Evolutionary conservation across 345 rosid genomes (phyloP).

Genomic region (Capsella bursapastoris): DNA sequence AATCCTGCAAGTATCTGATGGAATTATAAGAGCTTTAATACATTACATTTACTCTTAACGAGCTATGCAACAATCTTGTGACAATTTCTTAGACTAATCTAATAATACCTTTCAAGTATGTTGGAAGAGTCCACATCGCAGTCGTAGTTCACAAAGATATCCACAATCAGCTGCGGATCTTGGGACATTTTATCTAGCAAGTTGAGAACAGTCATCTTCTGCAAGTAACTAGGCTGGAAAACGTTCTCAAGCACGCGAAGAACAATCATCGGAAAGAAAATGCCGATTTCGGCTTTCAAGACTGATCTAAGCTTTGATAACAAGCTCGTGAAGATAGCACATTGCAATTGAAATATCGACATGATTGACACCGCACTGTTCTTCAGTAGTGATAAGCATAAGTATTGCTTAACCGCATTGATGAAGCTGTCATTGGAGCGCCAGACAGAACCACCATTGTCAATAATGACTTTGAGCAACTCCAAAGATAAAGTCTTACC

Average conservation of each 20-base stretch:
- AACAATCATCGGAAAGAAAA: conserved; percentile 93
- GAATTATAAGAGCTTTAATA: conserved; percentile 96
- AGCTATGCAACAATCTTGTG: conserved; percentile 17
- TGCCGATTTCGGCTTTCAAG: conserved; percentile 82
- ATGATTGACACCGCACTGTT: conserved; percentile 92
- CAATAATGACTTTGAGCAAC: conserved; percentile 77
- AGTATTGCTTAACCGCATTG: conserved; percentile 79
- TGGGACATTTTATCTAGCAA: conserved; percentile 79
- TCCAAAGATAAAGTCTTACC: conserved; percentile 88
- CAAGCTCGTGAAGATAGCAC: conserved; percentile 81
- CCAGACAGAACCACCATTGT: conserved; percentile 83
- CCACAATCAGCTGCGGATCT: conserved; percentile 84
- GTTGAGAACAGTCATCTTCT: conserved; percentile 94
- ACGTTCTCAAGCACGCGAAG: conserved; percentile 95
- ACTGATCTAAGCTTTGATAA: conserved; percentile 81
- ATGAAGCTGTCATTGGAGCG: conserved; percentile 76
- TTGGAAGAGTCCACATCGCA: conserved; percentile 94
- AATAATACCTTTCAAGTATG: conserved; percentile 88
- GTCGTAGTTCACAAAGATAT: conserved; percentile 93
- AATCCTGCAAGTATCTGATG: conserved; percentile 98
- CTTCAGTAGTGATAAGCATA: conserved; percentile 90
- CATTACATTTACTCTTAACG: conserved; percentile 42
- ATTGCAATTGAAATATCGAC: conserved; percentile 96
- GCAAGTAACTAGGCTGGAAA: conserved; percentile 93
- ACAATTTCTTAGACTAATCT: conserved; percentile 35